Base-by-base conservation (phyloP, 768 basidiomycete genomes). In the Lyophyllum semitale region DNA sequence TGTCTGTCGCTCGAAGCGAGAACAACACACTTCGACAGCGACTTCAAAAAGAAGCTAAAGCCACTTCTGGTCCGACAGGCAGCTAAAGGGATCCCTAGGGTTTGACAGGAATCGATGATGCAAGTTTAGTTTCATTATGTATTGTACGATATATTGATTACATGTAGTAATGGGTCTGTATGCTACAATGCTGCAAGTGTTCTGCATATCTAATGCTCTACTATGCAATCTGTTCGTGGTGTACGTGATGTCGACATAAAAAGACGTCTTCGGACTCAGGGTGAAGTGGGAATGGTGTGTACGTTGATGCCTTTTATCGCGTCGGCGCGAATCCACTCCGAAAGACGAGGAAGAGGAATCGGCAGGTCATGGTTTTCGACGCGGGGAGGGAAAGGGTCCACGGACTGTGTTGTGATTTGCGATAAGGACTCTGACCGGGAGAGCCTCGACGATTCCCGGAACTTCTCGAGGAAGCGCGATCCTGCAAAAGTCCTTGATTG, bases 241-340 rank as follows among this genome's bases (percentile, higher is more conserved):
- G 26, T 54, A 17, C n/a, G 43, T 25, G 23, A 41, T 15, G 41
- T 41, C 30, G 23, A n/a, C 20, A 18, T 41, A 30, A 53, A 5
- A 26, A 13, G 11, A 35, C 23, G 23, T 23, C 17, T 46, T 61
- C 25, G 61, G 33, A 22, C 51, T 53, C 51, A 70, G 43, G 55
- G 54, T 17, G 55, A 60, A 51, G 53, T 59, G 3, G 64, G 54
- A 46, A 54, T 51, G 20, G 59, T 59, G 26, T 68, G 62, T 25
- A 66, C 56, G 23, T 51, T 66, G 55, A 63, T 53, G 32, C 66
- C 68, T 43, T 59, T 69, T 25, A 62, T 51, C 22, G 59, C 69
- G 54, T 80, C 77, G 1, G 82, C 84, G 17, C 73, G 72, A 29
- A 84, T 68, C 84, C 84, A 84, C 60, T 83, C 69, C 4, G 80